These are phyloP conservation scores for Garcia nutans DNA, from an alignment of 345 rosid genomes.

Conservation along the genomic window DNA sequence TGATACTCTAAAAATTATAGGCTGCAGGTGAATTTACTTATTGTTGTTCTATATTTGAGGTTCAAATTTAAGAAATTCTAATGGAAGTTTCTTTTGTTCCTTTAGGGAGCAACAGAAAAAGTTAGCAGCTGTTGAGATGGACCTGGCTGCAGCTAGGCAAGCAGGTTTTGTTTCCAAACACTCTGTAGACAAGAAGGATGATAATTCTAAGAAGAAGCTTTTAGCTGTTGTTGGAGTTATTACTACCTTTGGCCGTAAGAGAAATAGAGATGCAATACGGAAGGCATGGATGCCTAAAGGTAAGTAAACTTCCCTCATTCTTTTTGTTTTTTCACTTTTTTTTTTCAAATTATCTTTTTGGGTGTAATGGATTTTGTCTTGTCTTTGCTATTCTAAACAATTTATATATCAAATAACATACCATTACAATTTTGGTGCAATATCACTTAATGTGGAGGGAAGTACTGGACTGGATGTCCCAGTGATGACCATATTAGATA, in stretches of 20 bases:
- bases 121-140: constrained; percentile 64
- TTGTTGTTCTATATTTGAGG: constrained; percentile 1
- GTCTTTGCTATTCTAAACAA: not conserved
- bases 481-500: too few relatives aligned
- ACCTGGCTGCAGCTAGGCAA: constrained; percentile 58
- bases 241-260: constrained; percentile 68
- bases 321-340: not conserved
- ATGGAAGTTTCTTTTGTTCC: constrained; percentile 15
- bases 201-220: constrained; percentile 49
- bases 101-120: constrained; percentile 84
- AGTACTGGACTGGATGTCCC: not conserved
- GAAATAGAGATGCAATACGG: constrained; percentile 78
- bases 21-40: constrained; percentile 58
- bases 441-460: not conserved
- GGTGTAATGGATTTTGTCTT: not conserved
- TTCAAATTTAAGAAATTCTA: not conserved
- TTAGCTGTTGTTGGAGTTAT: constrained; percentile 71
- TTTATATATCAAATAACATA: too few relatives aligned
- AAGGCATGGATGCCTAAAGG: constrained; percentile 88
- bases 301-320: constrained; percentile 15
- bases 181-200: constrained; percentile 29
- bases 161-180: constrained; percentile 61
- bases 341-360: not conserved
- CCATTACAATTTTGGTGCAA: not conserved
- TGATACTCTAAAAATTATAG: constrained; percentile 82